These are phyloP conservation scores for Leucoagaricus sp. DNA, from an alignment of 1,284 basidiomycete genomes.

Conservation along the genomic window DNA sequence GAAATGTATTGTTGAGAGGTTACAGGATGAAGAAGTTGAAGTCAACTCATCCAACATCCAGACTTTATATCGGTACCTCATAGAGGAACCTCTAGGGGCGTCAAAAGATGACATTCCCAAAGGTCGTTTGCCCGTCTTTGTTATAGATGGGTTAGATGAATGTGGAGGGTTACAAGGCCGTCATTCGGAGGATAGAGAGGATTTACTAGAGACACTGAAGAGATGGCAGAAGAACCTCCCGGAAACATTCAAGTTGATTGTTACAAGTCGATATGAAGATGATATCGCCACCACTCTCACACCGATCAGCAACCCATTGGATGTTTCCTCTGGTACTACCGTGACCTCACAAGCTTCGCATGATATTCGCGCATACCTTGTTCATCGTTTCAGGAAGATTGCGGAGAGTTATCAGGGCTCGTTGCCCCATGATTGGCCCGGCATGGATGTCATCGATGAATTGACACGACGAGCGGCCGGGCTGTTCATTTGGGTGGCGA, in stretches of 20 bases:
- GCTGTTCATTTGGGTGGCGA: constrained; percentile 31
- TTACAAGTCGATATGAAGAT: constrained; percentile 30
- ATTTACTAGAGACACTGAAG: constrained; percentile 22
- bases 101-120: constrained; percentile 14
- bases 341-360: constrained; percentile 15
- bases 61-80: constrained; percentile 22
- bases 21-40: constrained; percentile 22
- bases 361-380: constrained; percentile 23
- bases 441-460: constrained; percentile 12
- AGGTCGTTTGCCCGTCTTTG: constrained; percentile 22
- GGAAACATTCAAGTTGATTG: constrained; percentile 26
- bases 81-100: constrained; percentile 22
- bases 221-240: constrained; percentile 25
- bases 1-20: constrained; percentile 17
- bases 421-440: constrained; percentile 22
- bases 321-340: constrained; percentile 18
- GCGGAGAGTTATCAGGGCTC: constrained; percentile 19
- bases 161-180: constrained; percentile 25
- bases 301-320: constrained; percentile 18
- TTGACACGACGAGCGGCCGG: constrained; percentile 25
- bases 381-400: constrained; percentile 19
- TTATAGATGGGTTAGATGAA: constrained; percentile 37
- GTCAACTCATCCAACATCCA: constrained; percentile 21
- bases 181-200: constrained; percentile 17
- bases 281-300: constrained; percentile 21